Evolutionary conservation across 129 eudicot species (phyloP), one percentile per base, ranked within the genome.

Genomic region (Apium graveolens): DNA sequence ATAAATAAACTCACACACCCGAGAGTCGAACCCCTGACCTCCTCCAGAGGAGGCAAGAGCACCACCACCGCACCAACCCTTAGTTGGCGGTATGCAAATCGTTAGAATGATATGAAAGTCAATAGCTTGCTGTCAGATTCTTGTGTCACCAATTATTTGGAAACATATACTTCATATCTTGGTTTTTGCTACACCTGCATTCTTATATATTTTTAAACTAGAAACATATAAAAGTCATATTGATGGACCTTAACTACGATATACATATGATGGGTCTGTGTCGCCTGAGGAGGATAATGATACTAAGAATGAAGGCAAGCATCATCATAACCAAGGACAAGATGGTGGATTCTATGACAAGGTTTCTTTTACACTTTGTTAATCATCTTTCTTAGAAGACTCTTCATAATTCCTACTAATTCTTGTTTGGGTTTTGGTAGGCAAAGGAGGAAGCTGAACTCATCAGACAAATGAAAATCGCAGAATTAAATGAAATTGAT

Each of bases 401-500:
- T 16, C 32, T 78, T 17, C 20, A 31, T 26, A 6, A 17, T 38
- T 82, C 34, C 16, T 46, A 76, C 69, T 70, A 32, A 13, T 49
- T 53, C n/a, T 31, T 29, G 27, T 63, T 46, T 26, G 43, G 26
- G 16, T 65, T 75, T 31, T 49, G 83, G 53, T 79, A 95, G 99
- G 81, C 90, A 77, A 95, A 92, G 86, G 92, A 92, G 94, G 99
- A 90, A 81, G 86, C 86, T 69, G 97, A 92, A 81, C 96, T 91
- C 80, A 96, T 79, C 78, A 90, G 89, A 80, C 99, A 95, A 80
- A 75, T 87, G 44, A 95, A 95, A 82, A 51, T 91, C 31, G 95
- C 97, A 41, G 99, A 91, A 81, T 94, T 95, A 9, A 82, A 88
- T 53, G 97, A 91, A 53, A 89, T 95, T 24, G 99, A 95, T 44